Evolutionary conservation across 1,284 basidiomycete species (phyloP).

Genomic region (Trametes versicolor): DNA sequence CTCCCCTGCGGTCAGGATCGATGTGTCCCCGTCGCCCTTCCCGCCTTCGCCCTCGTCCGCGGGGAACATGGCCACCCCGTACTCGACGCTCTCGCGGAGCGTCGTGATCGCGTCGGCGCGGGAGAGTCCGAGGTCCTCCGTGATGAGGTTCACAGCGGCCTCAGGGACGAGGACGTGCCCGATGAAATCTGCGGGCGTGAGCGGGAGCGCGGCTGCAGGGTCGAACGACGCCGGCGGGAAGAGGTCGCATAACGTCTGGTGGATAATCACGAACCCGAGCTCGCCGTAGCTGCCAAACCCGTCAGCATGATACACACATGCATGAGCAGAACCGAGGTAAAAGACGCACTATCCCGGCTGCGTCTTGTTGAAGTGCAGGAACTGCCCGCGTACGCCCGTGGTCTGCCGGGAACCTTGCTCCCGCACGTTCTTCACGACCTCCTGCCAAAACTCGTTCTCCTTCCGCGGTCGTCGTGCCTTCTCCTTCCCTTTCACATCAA

Average conservation of each 20-base stretch:
- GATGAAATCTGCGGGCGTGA: slow-evolving; percentile 76
- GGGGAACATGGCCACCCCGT: slow-evolving; percentile 84
- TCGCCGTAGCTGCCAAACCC: slow-evolving; percentile 73
- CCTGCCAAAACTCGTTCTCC: slow-evolving; percentile 72
- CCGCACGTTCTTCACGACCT: slow-evolving; percentile 67
- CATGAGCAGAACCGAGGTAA: slow-evolving; percentile 4
- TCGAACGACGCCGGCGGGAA: slow-evolving; percentile 72
- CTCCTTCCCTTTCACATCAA: slow-evolving; percentile 30
- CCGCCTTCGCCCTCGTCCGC: slow-evolving; percentile 44
- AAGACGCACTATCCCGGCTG: slow-evolving; percentile 83
- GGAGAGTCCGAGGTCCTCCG: slow-evolving; percentile 66
- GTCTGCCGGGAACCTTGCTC: slow-evolving; percentile 70
- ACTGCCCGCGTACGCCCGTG: slow-evolving; percentile 74
- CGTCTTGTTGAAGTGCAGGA: slow-evolving; percentile 76
- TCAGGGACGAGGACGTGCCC: slow-evolving; percentile 81
- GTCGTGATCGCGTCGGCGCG: slow-evolving; percentile 61
- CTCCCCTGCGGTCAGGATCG: slow-evolving; percentile 43
- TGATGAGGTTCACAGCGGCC: slow-evolving; percentile 74
- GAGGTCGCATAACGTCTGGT: slow-evolving; percentile 77
- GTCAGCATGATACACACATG: slow-evolving; percentile 7
- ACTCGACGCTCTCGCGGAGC: slow-evolving; percentile 77
- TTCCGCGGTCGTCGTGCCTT: slow-evolving; percentile 50
- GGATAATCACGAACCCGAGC: slow-evolving; percentile 78
- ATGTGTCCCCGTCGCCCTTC: slow-evolving; percentile 28
- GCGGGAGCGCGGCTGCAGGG: slow-evolving; percentile 60